Conservation (phyloP, 2,329 filamentous ascomycete species). For the Chrysoporthe puriensis region DNA sequence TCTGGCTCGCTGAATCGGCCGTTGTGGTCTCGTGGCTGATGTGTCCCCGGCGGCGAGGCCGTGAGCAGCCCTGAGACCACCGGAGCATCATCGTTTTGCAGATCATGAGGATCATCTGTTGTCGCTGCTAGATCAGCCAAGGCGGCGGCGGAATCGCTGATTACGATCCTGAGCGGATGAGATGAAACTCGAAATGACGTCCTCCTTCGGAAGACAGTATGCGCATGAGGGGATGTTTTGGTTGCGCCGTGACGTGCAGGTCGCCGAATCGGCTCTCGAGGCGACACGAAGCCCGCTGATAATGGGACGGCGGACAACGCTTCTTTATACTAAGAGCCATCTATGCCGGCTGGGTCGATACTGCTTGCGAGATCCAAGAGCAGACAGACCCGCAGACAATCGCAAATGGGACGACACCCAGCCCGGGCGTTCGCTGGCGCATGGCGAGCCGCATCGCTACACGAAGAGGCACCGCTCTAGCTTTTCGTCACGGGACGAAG, state of each 20-base stretch:
- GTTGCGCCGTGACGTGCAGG: neutral
- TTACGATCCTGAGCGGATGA: slow-evolving; percentile 5
- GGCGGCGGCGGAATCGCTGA: neutral
- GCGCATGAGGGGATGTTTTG: neutral
- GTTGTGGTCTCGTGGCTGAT: neutral
- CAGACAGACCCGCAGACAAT: neutral
- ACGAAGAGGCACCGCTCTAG: neutral
- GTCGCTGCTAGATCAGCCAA: neutral
- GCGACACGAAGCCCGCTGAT: neutral
- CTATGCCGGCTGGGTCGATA: neutral
- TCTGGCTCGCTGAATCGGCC: neutral
- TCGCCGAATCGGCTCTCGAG: slow-evolving; percentile 8
- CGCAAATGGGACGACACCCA: neutral
- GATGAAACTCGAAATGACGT: slow-evolving; percentile 21
- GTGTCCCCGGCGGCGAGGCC: neutral
- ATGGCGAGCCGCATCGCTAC: slow-evolving; percentile 11
- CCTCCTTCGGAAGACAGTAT: neutral
- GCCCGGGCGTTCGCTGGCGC: neutral
- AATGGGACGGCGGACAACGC: neutral
- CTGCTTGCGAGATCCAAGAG: neutral
- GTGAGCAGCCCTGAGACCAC: slow-evolving; percentile 6
- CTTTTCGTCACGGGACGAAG: neutral
- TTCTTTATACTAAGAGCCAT: neutral
- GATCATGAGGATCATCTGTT: slow-evolving; percentile 10
- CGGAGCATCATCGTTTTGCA: slow-evolving; percentile 11